phyloP scores from a whole-genome alignment of 495 filamentous ascomycete genomes.

The Aspergillus affinis region DNA sequence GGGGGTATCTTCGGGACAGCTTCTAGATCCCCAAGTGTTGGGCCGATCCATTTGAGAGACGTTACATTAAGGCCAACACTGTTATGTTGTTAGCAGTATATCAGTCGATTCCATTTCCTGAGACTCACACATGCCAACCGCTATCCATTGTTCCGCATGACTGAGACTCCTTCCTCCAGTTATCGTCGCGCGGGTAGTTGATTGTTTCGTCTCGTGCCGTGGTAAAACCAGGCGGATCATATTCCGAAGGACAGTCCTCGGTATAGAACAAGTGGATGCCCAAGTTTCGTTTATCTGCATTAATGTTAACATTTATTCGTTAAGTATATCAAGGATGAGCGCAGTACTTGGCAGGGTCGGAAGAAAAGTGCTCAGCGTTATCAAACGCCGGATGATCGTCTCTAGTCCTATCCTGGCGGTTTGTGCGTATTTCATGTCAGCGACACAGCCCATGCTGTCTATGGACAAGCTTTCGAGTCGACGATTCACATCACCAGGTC shows the following conservation, averaged over 20 bases:
- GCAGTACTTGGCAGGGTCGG: constrained; percentile 43
- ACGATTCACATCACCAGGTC: constrained; percentile 15
- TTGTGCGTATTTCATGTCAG: constrained; percentile 34
- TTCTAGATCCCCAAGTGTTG: constrained; percentile 24
- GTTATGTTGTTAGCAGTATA: constrained; percentile 1
- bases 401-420: constrained; percentile 36
- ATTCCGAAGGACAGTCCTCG: constrained; percentile 35
- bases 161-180: constrained; percentile 34
- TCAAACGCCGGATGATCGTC: constrained; percentile 38
- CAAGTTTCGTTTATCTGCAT: constrained; percentile 38
- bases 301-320: neutral
- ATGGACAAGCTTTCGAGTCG: constrained; percentile 34
- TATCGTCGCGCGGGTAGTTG: constrained; percentile 32
- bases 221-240: constrained; percentile 43
- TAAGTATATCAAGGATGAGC: neutral
- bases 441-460: constrained; percentile 34
- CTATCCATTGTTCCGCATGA: constrained; percentile 33
- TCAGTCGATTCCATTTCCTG: neutral
- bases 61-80: constrained; percentile 39
- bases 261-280: constrained; percentile 49
- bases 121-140: constrained; percentile 36
- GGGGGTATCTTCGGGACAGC: constrained; percentile 24
- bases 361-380: constrained; percentile 35
- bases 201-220: constrained; percentile 29
- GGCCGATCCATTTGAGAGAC: constrained; percentile 30